Evolutionary conservation across 2,329 filamentous ascomycete species (phyloP).

Genomic region (Ophiostoma sp.): DNA sequence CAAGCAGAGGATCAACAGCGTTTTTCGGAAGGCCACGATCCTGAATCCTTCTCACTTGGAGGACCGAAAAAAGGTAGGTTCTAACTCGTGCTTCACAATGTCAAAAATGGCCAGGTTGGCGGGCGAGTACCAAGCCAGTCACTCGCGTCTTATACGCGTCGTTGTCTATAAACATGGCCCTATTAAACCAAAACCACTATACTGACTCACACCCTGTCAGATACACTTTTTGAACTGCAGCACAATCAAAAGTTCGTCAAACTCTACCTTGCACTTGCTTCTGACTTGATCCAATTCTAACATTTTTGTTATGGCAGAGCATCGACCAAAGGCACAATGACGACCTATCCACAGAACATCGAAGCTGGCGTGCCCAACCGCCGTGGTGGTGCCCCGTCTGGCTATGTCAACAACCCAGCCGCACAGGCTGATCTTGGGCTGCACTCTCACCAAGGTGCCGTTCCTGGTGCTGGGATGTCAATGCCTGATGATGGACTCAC

Average conservation of each 20-base stretch:
- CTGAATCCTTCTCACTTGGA: not conserved
- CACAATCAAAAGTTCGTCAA: not conserved
- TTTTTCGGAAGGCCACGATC: not conserved
- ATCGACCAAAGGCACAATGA: conserved; percentile 31
- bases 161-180: not conserved
- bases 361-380: conserved; percentile 20
- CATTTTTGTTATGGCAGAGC: conserved; percentile 22
- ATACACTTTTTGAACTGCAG: not conserved
- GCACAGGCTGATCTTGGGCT: conserved; percentile 10
- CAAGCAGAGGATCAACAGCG: not conserved
- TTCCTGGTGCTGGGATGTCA: conserved; percentile 5
- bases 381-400: conserved; percentile 17
- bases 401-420: conserved; percentile 19
- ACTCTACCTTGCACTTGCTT: not conserved
- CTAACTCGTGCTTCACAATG: not conserved
- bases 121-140: not conserved
- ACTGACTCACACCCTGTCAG: not conserved
- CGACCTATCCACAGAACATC: conserved; percentile 14
- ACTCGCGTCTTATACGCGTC: not conserved
- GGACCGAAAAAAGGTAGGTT: not conserved
- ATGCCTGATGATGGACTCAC: conserved; percentile 28
- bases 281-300: not conserved
- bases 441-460: conserved; percentile 19
- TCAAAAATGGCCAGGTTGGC: conserved; percentile 27
- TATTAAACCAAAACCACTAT: not conserved